Evolutionary conservation across 2,329 filamentous ascomycete genomes (phyloP).

Genomic region (Cercospora sp.): DNA sequence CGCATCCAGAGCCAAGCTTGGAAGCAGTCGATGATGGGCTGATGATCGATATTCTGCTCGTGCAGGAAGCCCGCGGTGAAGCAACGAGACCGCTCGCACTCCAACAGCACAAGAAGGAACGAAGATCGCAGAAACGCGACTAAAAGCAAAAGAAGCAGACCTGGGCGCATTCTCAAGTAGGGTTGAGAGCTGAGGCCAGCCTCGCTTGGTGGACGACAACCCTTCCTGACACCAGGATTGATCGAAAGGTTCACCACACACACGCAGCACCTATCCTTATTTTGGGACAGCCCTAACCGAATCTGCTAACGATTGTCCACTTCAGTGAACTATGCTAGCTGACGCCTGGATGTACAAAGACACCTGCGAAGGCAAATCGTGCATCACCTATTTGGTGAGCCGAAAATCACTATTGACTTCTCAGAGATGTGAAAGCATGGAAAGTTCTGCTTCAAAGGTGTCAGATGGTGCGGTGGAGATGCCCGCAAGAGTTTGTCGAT

Average conservation of each 20-base stretch:
- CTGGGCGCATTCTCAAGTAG: background rate
- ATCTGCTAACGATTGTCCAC: background rate
- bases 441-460: background rate
- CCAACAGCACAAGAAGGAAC: background rate
- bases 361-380: background rate
- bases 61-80: background rate
- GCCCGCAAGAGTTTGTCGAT: background rate
- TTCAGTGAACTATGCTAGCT: background rate
- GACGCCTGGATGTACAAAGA: background rate
- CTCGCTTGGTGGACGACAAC: background rate
- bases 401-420: background rate
- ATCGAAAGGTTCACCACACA: background rate
- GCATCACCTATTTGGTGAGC: background rate
- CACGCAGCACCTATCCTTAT: background rate
- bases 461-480: background rate
- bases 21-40: background rate
- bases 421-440: background rate
- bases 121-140: background rate
- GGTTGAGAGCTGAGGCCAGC: background rate
- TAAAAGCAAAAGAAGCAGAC: background rate
- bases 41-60: background rate
- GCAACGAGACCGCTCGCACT: background rate
- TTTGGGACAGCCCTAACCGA: background rate
- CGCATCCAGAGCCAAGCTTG: background rate
- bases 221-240: background rate